Evolutionary conservation across 139 green algal species (phyloP), one percentile per base, ranked within the genome.

Genomic region (Marvania coccoides): DNA sequence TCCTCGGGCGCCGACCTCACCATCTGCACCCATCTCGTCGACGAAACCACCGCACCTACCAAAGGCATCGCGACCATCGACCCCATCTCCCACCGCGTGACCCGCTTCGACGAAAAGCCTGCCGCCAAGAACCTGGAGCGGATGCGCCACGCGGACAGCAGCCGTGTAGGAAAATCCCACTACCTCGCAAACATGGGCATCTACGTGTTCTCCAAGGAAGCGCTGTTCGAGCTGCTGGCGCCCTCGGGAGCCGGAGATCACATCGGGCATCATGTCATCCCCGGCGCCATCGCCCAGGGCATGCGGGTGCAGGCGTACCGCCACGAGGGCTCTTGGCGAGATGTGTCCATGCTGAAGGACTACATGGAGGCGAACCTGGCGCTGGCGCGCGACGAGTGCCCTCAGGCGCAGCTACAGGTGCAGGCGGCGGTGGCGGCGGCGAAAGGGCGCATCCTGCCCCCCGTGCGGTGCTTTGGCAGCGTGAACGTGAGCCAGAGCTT

Each of bases 101-200:
- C 58, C 2, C 24, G 65, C 15, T 86, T 86, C 39, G 37, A 63
- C 23, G 80, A 86, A 64, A 86, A 85, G 72, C 80, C 80, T 6
- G n/a, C 19, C 3, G 26, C 15, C 10, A 66, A 62, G 2, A 31
- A 54, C 14, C 60, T 85, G 70, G 9, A 61, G 31, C 10, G 5
- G 4, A 33, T 84, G 57, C 34, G 47, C 15, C 46, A 61, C 33
- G 74, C 67, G 42, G 58, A 15, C 51, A 4, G 14, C 56, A 14
- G 35, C 13, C 26, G 23, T 54, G 26, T 10, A 13, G 59, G 59
- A 1, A 26, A 29, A 26, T 51, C 7, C 15, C 45, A 70, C 36
- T 92, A 74, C 79, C 80, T 90, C 65, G 88, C 87, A 13, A 85
- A 75, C 67, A 95, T 95, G 88, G 88, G 88, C 34, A 87, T 95